Conservation (phyloP, 768 basidiomycete species). For the Punctularia strigosozonata region DNA sequence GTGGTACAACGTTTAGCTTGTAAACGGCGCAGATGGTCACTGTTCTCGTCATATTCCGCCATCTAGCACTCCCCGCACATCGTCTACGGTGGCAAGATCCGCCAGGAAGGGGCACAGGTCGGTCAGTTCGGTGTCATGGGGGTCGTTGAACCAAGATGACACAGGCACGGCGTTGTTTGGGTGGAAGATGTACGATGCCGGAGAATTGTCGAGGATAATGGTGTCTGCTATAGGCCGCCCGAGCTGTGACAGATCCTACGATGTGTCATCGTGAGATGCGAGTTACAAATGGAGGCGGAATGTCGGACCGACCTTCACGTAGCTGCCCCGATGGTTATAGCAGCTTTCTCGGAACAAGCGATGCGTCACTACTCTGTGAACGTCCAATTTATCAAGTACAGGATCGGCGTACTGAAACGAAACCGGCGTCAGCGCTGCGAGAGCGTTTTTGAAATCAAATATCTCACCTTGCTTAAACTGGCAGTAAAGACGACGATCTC, state of each 20-base stretch:
- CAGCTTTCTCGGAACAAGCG: constrained; percentile 96
- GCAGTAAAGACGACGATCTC: constrained; percentile 98
- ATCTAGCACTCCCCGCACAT: constrained; percentile 87
- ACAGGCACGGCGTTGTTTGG: constrained; percentile 98
- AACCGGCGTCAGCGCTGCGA: constrained; percentile 7
- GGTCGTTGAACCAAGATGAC: constrained; percentile 99
- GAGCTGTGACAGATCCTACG: constrained; percentile 92
- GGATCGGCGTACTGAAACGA: constrained; percentile 85
- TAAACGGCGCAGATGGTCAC: too few relatives aligned
- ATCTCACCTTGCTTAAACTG: constrained; percentile 84
- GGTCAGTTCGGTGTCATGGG: constrained; percentile 94
- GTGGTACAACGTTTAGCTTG: too few relatives aligned
- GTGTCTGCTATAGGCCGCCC: constrained; percentile 89
- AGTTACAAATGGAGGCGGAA: neutral
- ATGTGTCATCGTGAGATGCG: constrained; percentile 1
- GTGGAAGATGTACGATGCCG: constrained; percentile 98
- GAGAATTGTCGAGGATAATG: constrained; percentile 98
- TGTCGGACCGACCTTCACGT: constrained; percentile 72
- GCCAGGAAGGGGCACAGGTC: constrained; percentile 91
- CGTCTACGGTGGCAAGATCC: constrained; percentile 75
- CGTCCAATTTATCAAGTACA: constrained; percentile 92
- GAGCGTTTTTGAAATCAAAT: too few relatives aligned
- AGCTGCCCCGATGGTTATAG: constrained; percentile 98
- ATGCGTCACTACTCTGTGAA: constrained; percentile 86
- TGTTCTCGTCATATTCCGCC: constrained; percentile 75